Conservation (phyloP, 2,329 filamentous ascomycete genomes). For the Fusarium irregulare region DNA sequence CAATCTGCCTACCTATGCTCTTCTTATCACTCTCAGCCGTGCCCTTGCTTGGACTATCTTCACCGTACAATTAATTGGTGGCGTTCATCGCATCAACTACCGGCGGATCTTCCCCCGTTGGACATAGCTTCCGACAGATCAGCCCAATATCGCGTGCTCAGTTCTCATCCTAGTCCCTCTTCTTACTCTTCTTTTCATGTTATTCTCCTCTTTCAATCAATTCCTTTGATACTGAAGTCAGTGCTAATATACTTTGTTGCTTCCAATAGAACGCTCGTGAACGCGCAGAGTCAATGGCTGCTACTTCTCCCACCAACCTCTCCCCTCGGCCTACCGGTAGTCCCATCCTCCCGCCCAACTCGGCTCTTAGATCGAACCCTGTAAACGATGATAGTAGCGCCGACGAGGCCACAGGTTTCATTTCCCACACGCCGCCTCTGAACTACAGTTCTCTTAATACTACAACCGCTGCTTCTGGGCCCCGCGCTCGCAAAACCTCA, state of each 20-base stretch:
- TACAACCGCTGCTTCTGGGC: constrained; percentile 27
- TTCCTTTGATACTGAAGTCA: not conserved
- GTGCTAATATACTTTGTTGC: constrained; percentile 17
- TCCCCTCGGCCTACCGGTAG: constrained; percentile 31
- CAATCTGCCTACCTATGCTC: not conserved
- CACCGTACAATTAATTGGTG: constrained; percentile 14
- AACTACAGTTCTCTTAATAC: constrained; percentile 56
- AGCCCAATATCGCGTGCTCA: constrained; percentile 35
- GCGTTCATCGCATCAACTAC: constrained; percentile 22
- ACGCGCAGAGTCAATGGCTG: constrained; percentile 56
- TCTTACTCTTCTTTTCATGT: not conserved
- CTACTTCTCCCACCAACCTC: constrained; percentile 32
- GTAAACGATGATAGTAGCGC: constrained; percentile 42
- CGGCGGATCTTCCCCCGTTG: constrained; percentile 20
- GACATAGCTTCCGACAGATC: constrained; percentile 36
- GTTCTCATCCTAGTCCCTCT: constrained; percentile 4
- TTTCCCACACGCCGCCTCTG: constrained; percentile 50
- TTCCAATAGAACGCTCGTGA: constrained; percentile 54
- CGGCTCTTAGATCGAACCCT: constrained; percentile 30
- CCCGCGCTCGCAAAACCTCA: constrained; percentile 28
- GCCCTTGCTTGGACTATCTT: not conserved
- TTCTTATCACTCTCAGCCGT: not conserved
- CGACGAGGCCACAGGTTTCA: constrained; percentile 58
- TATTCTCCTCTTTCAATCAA: not conserved
- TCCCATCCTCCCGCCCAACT: constrained; percentile 33